Base-by-base conservation (phyloP, 768 basidiomycete genomes). In the Chiua virens region DNA sequence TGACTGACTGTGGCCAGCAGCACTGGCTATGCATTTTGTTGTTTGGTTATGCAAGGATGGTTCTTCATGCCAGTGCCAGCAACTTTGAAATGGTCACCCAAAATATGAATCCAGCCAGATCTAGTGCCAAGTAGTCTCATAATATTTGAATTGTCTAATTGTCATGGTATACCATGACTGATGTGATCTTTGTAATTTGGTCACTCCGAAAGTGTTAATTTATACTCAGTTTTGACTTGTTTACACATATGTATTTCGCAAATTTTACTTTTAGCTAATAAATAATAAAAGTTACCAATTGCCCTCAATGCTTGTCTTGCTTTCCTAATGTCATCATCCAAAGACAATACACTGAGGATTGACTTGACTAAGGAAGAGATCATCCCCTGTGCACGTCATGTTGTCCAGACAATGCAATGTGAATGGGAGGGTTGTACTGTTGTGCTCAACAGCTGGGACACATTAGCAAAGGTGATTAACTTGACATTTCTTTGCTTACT, bases 381-480 rank as follows among this genome's bases (percentile, higher is more conserved):
- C 23, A 15, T 57, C 36, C 20, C 55, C 6, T 22, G 71, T 47
- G 62, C 67, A 55, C 60, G 50, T 23, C 37, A 35, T 57, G 55
- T 57, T 27, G 61, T 69, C 3, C 63, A 61, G n/a, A 32, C 47
- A 38, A 55, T 63, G 36, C 64, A 51, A 8, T 68, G 67, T 55
- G 67, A 68, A 10, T 68, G 67, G 67, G 61, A 61, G 18, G 57
- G 42, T 13, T 68, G 67, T 44, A 32, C 50, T 23, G 42, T 56
- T n/a, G 48, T 42, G 46, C 59, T 68, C 20, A 68, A 68, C 42
- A 61, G 67, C 42, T 69, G 65, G 57, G 20, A 63, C 20, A 57
- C 56, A 54, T 50, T 68, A 42, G 50, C 53, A 44, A 69, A 69
- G 67, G 67, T 68, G 34, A 68, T 41, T 64, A 40, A 42, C 20